Conservation (phyloP, 2,329 filamentous ascomycete species). For the Furcasterigmium furcatum region DNA sequence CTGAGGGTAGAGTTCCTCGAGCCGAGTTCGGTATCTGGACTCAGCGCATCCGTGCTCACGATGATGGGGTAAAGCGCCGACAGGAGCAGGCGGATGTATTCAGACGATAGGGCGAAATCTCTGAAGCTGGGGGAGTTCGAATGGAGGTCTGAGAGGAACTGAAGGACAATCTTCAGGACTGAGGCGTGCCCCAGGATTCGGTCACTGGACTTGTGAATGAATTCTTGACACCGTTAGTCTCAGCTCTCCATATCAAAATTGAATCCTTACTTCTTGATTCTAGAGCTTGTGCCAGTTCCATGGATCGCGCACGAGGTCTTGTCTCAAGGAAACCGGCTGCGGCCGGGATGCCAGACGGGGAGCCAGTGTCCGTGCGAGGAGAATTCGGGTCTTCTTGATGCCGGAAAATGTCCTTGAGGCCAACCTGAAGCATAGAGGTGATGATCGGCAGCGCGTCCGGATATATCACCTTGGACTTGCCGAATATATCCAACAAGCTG, state of each 20-base stretch:
- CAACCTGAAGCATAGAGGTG: constrained; percentile 82
- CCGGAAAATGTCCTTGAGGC: constrained; percentile 67
- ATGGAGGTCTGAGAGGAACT: constrained; percentile 78
- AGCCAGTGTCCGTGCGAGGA: constrained; percentile 23
- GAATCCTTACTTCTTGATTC: constrained; percentile 46
- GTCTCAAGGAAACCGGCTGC: constrained; percentile 20
- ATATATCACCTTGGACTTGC: constrained; percentile 64
- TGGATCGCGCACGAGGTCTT: constrained; percentile 54
- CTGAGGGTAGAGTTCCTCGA: constrained; percentile 77
- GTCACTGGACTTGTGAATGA: constrained; percentile 39
- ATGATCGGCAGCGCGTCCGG: constrained; percentile 79
- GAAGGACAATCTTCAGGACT: constrained; percentile 72
- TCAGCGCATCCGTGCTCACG: constrained; percentile 80
- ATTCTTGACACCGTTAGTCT: constrained; percentile 26
- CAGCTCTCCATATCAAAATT: background rate
- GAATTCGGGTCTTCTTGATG: constrained; percentile 59
- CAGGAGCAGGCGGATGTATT: constrained; percentile 77
- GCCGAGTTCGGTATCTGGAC: constrained; percentile 81
- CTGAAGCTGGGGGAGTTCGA: constrained; percentile 72
- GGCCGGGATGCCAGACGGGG: constrained; percentile 7
- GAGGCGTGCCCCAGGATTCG: constrained; percentile 50
- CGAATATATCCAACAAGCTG: constrained; percentile 72
- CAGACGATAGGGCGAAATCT: constrained; percentile 76
- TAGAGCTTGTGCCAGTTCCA: constrained; percentile 62
- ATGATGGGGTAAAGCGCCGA: constrained; percentile 82